phyloP scores from a whole-genome alignment of 2,329 filamentous ascomycete genomes.

The Curvularia spicifera region DNA sequence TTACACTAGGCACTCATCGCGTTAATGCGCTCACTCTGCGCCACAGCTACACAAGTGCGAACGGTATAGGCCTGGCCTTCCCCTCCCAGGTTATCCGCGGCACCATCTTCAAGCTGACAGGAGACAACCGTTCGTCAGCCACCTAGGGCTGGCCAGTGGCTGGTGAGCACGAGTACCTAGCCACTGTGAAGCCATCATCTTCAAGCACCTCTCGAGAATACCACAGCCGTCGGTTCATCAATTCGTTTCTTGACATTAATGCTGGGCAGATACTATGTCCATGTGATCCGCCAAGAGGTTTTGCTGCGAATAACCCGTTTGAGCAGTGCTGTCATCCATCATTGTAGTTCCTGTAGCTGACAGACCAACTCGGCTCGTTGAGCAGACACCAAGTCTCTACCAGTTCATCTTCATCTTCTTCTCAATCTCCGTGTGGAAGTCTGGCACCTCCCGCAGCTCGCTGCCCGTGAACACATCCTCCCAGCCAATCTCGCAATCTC shows the following conservation, averaged over 20 bases:
- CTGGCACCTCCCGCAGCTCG: slow-evolving; percentile 71
- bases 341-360: neutral
- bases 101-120: neutral
- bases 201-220: neutral
- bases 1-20: neutral
- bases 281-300: neutral
- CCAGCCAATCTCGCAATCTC: slow-evolving; percentile 81
- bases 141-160: neutral
- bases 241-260: slow-evolving; percentile 5
- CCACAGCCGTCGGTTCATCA: slow-evolving; percentile 3
- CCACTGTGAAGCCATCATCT: neutral
- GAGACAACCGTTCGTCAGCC: neutral
- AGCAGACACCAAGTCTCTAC: slow-evolving; percentile 30
- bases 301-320: neutral
- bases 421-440: slow-evolving; percentile 94
- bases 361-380: neutral
- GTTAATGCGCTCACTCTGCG: slow-evolving; percentile 6
- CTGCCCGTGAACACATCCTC: slow-evolving; percentile 88
- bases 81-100: neutral
- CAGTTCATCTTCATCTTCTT: slow-evolving; percentile 81
- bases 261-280: neutral
- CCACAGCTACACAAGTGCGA: slow-evolving; percentile 6
- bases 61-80: neutral
- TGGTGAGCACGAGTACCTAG: neutral
- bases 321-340: neutral